Conservation (phyloP, 2,329 filamentous ascomycete genomes). For the Aspergillus terreus region DNA sequence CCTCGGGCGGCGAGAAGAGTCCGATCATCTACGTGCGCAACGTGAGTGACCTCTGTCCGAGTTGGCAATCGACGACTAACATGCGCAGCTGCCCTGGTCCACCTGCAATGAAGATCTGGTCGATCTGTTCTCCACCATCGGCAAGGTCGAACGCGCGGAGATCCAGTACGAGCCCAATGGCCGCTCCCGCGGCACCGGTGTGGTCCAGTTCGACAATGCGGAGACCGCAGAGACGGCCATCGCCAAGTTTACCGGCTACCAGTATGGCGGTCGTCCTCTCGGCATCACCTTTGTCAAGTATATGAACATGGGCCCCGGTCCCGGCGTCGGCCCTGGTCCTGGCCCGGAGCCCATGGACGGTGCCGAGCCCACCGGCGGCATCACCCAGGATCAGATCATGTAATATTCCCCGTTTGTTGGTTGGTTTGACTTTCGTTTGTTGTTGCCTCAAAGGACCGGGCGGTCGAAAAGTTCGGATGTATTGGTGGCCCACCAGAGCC, state of each 20-base stretch:
- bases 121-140: conserved; percentile 95
- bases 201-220: conserved; percentile 84
- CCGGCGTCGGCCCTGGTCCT: conserved; percentile 48
- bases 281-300: conserved; percentile 95
- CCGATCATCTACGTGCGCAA: conserved; percentile 94
- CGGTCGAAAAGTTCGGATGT: conserved; percentile 9
- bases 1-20: conserved; percentile 76
- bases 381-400: conserved; percentile 99
- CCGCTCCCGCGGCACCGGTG: conserved; percentile 88
- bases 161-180: conserved; percentile 98
- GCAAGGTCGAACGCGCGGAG: conserved; percentile 96
- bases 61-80: background rate
- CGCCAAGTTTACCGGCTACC: conserved; percentile 94
- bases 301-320: conserved; percentile 58
- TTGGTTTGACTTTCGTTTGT: conserved; percentile 5
- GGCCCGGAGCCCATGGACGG: conserved; percentile 74
- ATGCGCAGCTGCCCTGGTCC: conserved; percentile 82
- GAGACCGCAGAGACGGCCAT: conserved; percentile 92
- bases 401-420: conserved; percentile 40
- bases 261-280: conserved; percentile 92
- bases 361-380: conserved; percentile 61
- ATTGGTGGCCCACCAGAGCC: background rate
- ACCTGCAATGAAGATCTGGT: conserved; percentile 97
- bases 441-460: background rate
- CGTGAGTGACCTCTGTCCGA: conserved; percentile 55